Base-by-base conservation (phyloP, 441 rosid genomes). In the Biscutella laevigata region DNA sequence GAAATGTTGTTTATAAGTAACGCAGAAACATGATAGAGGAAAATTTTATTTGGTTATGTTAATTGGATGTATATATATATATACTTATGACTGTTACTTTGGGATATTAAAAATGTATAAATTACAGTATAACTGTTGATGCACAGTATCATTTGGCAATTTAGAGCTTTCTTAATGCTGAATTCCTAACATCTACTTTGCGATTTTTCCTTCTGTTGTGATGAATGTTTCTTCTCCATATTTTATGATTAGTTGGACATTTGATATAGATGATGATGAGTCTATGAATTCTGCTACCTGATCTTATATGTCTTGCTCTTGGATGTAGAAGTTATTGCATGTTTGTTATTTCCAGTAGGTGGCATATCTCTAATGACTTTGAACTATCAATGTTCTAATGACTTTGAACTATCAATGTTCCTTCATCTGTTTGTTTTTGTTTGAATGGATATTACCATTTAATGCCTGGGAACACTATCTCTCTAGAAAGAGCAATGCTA, bases 101-200 rank as follows among this genome's bases (percentile, higher is more conserved):
- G 45, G 71, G 73, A 66, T 75, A 61, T 53, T 69, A 64, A 74
- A 69, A 73, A 68, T 89, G 91, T 88, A 85, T 75, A 71, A 75
- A 69, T 70, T 72, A 75, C 79, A 46, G 64, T 69, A 67, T 73
- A 73, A 78, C 77, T 71, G 68, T 74, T 83, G 74, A 77, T 78
- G 68, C 91, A 79, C 79, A 74, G 69, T 75, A 63, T 53, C 68
- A 7, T 66, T 67, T 66, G 73, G 62, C 69, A 73, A 78, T 3
- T 75, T 53, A 43, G 69, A 79, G 72, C 19, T 74, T 63, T 47
- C 55, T 77, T 73, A 61, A 26, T 54, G 48, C 53, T 51, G 56
- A 77, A 69, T 36, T 54, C 68, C 62, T 48, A 37, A 57, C 46
- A n/a, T 48, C 27, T 56, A 62, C 66, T 9, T 17, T 1, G 24